These are phyloP conservation scores for Naganishia onofrii DNA, from an alignment of 768 basidiomycete species.

Conservation along the genomic window DNA sequence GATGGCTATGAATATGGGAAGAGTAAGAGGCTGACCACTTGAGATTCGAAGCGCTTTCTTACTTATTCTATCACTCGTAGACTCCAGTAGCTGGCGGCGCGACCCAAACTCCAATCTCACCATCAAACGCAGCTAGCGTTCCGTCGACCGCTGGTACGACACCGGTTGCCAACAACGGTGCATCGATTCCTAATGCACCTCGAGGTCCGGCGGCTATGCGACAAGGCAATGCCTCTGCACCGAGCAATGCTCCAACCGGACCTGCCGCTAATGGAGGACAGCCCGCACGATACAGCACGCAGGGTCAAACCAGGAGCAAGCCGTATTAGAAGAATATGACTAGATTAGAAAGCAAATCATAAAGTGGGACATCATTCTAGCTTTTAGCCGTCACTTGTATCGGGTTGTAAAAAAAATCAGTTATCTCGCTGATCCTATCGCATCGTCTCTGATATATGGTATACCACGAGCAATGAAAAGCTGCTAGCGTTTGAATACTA, in stretches of 20 bases:
- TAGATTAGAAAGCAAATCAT: background rate
- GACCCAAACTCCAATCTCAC: constrained; percentile 20
- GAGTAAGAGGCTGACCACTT: background rate
- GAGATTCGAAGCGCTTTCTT: background rate
- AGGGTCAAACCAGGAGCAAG: constrained; percentile 45
- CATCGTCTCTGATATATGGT: no score
- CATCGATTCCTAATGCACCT: constrained; percentile 39
- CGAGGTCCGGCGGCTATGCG: constrained; percentile 52
- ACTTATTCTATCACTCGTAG: constrained; percentile 1
- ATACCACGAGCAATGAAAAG: no score
- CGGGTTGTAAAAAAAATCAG: background rate
- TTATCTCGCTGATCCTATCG: no score
- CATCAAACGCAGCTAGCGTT: constrained; percentile 1
- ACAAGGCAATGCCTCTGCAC: constrained; percentile 20
- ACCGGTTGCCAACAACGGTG: background rate
- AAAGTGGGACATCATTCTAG: constrained; percentile 29
- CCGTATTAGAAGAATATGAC: constrained; percentile 42
- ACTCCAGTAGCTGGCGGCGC: constrained; percentile 24
- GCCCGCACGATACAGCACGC: constrained; percentile 48
- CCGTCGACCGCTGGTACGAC: constrained; percentile 3
- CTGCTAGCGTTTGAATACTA: no score
- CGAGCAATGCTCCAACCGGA: constrained; percentile 29
- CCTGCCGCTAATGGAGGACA: constrained; percentile 34
- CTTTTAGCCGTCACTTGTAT: constrained; percentile 38
- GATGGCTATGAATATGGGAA: constrained; percentile 50